phyloP scores from a whole-genome alignment of 345 rosid genomes.

The Streptanthus diversifolius region DNA sequence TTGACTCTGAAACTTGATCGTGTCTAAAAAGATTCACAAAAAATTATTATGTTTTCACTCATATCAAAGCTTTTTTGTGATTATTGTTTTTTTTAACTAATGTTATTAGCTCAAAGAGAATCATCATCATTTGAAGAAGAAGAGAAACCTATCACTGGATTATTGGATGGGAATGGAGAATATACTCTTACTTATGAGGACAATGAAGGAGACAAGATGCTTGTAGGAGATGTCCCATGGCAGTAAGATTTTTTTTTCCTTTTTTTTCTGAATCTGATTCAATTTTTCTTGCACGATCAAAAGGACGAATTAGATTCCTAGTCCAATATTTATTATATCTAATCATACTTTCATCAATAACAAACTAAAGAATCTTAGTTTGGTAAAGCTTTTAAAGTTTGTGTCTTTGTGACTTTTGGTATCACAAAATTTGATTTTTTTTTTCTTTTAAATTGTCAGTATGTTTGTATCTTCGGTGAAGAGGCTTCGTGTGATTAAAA shows the following conservation, averaged over 20 bases:
- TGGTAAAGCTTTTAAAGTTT: neutral
- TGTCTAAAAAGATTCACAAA: neutral
- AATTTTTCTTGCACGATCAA: constrained; percentile 17
- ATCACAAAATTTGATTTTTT: neutral
- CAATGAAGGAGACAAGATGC: constrained; percentile 98
- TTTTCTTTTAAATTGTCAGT: constrained; percentile 38
- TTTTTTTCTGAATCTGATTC: constrained; percentile 33
- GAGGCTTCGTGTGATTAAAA: constrained; percentile 89
- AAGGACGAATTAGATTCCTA: constrained; percentile 40
- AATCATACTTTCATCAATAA: neutral
- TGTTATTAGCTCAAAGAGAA: constrained; percentile 69
- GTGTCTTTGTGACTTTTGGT: constrained; percentile 10
- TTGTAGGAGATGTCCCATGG: constrained; percentile 99
- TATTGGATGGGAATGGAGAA: constrained; percentile 83
- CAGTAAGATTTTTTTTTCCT: constrained; percentile 66
- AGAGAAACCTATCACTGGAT: constrained; percentile 60
- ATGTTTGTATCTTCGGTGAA: constrained; percentile 90
- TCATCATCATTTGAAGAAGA: constrained; percentile 55
- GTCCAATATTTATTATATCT: neutral
- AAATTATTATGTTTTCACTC: neutral
- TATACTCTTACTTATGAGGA: constrained; percentile 96
- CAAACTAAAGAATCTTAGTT: neutral
- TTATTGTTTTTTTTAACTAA: neutral
- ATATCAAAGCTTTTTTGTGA: neutral
- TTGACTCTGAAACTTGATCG: neutral